Evolutionary conservation across 805 yeast species (phyloP), one percentile per base, ranked within the genome.

Genomic region (Metschnikowia drakensbergensis): DNA sequence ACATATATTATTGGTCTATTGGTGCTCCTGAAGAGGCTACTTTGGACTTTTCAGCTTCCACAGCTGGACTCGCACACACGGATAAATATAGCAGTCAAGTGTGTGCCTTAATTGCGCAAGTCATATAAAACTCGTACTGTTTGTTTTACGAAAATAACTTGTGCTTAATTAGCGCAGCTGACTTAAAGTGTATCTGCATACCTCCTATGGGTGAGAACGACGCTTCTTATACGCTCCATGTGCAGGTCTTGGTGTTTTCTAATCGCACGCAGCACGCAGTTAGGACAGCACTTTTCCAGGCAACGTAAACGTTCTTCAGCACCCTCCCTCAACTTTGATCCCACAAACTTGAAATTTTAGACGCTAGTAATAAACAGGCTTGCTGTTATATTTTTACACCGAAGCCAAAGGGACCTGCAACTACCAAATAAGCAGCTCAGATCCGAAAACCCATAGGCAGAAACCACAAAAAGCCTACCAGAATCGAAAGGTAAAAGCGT

Each of bases 241-340:
- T 31, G 43, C 43, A 36, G 36, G 36, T 40, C 36, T 26, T 31
- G 36, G 36, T 40, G 43, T 26, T 31, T 30, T 32, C 43, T 40
- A 40, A 40, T 40, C 43, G 33, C 35, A 40, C 43, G 43, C 36
- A 36, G 36, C 35, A 22, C 10, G 35, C 43, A 30, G 43, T 30
- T 28, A 30, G 35, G 11, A 30, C 28, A 30, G 29, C 42, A 40
- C 43, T 40, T 40, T 40, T 40, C 43, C 35, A 32, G 41, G 9
- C 36, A 6, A 11, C 36, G 29, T 40, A 31, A 23, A 40, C 36
- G 31, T 36, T 22, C 36, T 25, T 40, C 23, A 23, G 27, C 27
- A 31, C 28, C 25, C 4, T 7, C 32, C 31, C 26, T 28, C 41
- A 37, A n/a, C 31, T n/a, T 37, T 37, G 32, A 10, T 8, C 39